phyloP scores from a whole-genome alignment of 2,329 filamentous ascomycete genomes.

The Pseudocercospora cruenta region DNA sequence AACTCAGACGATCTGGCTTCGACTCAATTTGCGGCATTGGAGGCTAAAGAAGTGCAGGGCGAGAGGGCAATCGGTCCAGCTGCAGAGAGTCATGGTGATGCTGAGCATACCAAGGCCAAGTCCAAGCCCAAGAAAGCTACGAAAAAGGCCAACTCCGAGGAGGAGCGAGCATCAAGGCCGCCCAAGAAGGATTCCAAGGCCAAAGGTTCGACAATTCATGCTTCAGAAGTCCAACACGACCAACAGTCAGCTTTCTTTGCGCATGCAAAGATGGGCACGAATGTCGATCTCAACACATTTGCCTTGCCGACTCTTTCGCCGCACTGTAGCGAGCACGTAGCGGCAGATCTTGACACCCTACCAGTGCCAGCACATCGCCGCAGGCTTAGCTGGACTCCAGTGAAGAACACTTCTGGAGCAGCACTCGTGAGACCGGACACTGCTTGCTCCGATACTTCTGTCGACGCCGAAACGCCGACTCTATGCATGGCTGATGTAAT shows the following conservation, averaged over 20 bases:
- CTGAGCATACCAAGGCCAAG: not conserved
- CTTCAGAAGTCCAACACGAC: not conserved
- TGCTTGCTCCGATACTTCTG: not conserved
- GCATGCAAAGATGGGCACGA: not conserved
- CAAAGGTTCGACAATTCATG: not conserved
- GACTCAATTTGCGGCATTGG: constrained; percentile 20
- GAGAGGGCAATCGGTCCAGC: too few species aligned
- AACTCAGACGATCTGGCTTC: constrained; percentile 34
- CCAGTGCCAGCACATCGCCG: constrained; percentile 17
- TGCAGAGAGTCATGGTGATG: not conserved
- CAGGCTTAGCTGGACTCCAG: constrained; percentile 29
- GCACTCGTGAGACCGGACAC: not conserved
- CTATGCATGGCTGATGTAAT: constrained; percentile 21
- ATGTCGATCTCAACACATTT: not conserved
- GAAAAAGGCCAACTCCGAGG: not conserved
- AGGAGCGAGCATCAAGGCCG: not conserved
- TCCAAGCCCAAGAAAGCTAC: not conserved
- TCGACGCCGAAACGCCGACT: constrained; percentile 3
- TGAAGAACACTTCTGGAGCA: constrained; percentile 16
- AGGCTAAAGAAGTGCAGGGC: constrained; percentile 10
- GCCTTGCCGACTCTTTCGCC: not conserved
- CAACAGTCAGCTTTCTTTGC: constrained; percentile 1
- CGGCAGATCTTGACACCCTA: not conserved
- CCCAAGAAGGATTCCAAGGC: not conserved
- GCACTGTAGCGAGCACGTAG: not conserved